Evolutionary conservation across 495 filamentous ascomycete genomes (phyloP), one percentile per base, ranked within the genome.

Genomic region (Aspergillus affinis): DNA sequence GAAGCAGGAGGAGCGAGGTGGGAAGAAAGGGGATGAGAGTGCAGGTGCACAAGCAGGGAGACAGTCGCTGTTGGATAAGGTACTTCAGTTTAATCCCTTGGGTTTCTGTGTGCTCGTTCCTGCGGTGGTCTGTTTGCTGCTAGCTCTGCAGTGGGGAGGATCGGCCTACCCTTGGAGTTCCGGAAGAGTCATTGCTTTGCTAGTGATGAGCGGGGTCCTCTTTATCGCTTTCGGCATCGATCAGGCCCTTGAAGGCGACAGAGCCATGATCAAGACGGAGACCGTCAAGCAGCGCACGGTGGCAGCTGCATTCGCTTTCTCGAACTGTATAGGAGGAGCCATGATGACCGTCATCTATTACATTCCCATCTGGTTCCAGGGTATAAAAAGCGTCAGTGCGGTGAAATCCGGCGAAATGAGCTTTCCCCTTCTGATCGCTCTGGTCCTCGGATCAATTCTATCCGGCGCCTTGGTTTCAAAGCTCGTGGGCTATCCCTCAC

Each of bases 311-410:
- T 36, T n/a, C n/a, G n/a, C n/a, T n/a, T n/a, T n/a, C n/a, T n/a
- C n/a, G n/a, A n/a, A n/a, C n/a, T n/a, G n/a, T n/a, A n/a, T n/a
- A n/a, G n/a, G n/a, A n/a, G n/a, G n/a, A n/a, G n/a, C n/a, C n/a
- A n/a, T n/a, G n/a, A n/a, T n/a, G n/a, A n/a, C n/a, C n/a, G n/a
- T n/a, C n/a, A n/a, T 36, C 32, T 36, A 36, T 9, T 36, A 9
- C 32, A 8, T 55, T n/a, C 88, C 90, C 0, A 84, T 90, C 62
- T 92, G 85, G 84, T 91, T 92, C 76, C 89, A 92, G 68, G 81
- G 86, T 12, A 83, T 92, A 63, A 83, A 89, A 67, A 82, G 79
- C 46, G 80, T 80, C 1, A 72, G 69, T 1, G 87, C 89, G 10
- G 78, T 82, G 8, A 64, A 79, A 19, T 88, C 85, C 6, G 90